Evolutionary conservation across 1,139 yeast species (phyloP).

Genomic region (Candida frijolesensis): DNA sequence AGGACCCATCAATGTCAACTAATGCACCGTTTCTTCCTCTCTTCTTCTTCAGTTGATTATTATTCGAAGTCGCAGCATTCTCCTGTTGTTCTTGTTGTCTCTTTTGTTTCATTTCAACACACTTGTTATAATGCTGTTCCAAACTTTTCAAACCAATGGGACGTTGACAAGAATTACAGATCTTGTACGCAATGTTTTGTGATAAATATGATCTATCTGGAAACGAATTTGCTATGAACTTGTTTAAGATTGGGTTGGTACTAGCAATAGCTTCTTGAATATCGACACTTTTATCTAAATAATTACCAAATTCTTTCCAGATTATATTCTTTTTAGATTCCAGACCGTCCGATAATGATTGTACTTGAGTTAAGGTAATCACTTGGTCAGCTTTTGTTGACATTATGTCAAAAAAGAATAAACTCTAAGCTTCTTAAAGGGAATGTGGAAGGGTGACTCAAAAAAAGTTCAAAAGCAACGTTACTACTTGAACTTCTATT

Average conservation of each 20-base stretch:
- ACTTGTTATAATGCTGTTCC: constrained; percentile 46
- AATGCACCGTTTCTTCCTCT: constrained; percentile 33
- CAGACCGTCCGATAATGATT: constrained; percentile 20
- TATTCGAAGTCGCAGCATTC: constrained; percentile 13
- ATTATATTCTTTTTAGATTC: constrained; percentile 24
- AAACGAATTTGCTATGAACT: constrained; percentile 26
- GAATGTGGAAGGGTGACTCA: too few species aligned
- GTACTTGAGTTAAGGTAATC: constrained; percentile 30
- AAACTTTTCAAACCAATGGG: constrained; percentile 59
- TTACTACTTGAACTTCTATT: too few species aligned
- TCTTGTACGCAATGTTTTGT: constrained; percentile 54
- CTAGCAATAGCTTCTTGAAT: constrained; percentile 19
- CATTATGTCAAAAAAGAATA: constrained; percentile 18
- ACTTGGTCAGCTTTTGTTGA: constrained; percentile 35
- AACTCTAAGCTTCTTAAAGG: too few species aligned
- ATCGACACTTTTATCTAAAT: constrained; percentile 51
- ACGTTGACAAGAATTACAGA: constrained; percentile 66
- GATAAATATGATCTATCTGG: constrained; percentile 43
- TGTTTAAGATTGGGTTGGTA: constrained; percentile 12
- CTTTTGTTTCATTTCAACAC: constrained; percentile 51
- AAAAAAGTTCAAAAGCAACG: too few species aligned
- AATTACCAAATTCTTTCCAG: constrained; percentile 69
- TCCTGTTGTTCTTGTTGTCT: constrained; percentile 29
- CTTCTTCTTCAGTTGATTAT: constrained; percentile 34
- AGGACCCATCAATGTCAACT: constrained; percentile 39